phyloP scores from a whole-genome alignment of 2,329 filamentous ascomycete species.

The Aspergillus fischeri region DNA sequence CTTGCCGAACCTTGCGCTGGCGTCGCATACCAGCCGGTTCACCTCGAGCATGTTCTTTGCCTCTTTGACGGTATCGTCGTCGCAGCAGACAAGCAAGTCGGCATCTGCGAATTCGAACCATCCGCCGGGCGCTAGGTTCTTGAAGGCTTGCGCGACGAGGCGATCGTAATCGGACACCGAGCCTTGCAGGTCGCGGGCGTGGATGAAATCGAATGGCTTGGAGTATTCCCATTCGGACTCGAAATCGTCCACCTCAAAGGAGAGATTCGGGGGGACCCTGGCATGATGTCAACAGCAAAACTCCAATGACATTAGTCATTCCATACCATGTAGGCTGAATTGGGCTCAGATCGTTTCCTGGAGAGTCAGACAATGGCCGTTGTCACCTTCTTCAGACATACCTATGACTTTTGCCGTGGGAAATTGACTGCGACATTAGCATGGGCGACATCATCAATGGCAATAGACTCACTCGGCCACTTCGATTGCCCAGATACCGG shows the following conservation, averaged over 20 bases:
- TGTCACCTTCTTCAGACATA: not conserved
- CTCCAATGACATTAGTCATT: too few relatives aligned
- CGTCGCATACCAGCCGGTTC: slow-evolving; percentile 23
- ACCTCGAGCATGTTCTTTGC: slow-evolving; percentile 26
- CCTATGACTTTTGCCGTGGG: slow-evolving; percentile 21
- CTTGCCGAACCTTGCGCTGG: slow-evolving; percentile 31
- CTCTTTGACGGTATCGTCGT: slow-evolving; percentile 25
- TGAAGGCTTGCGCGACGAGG: slow-evolving; percentile 22
- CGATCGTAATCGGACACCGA: slow-evolving; percentile 19
- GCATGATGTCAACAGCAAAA: not conserved
- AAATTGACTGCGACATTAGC: slow-evolving; percentile 12
- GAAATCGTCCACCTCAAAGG: slow-evolving; percentile 28
- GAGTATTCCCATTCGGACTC: slow-evolving; percentile 23
- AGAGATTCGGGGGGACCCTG: slow-evolving; percentile 27
- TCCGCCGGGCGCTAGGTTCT: slow-evolving; percentile 45
- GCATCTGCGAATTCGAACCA: slow-evolving; percentile 48
- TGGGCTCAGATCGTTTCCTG: slow-evolving; percentile 26
- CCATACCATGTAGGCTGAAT: slow-evolving; percentile 24
- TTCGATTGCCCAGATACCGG: slow-evolving; percentile 25
- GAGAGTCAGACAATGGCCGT: not conserved
- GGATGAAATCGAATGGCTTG: slow-evolving; percentile 25
- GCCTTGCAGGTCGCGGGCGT: slow-evolving; percentile 23
- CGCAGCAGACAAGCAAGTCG: slow-evolving; percentile 25
- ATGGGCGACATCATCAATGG: not conserved
- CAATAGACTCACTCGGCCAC: slow-evolving; percentile 8